These are phyloP conservation scores for Pterulicium gracile DNA, from an alignment of 1,284 basidiomycete species.

Conservation along the genomic window DNA sequence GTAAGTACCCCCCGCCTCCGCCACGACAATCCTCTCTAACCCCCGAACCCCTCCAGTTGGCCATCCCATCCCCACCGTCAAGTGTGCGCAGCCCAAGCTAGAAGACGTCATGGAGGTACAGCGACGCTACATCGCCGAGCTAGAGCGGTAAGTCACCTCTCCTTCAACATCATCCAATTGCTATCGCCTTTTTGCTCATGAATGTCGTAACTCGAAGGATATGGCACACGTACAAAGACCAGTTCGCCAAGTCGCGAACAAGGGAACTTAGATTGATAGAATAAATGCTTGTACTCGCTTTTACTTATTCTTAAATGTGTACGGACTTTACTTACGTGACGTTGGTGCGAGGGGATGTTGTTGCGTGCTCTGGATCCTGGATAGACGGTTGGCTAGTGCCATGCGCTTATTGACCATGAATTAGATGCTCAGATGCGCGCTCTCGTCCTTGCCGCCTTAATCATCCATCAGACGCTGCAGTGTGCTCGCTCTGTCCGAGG, in stretches of 20 bases:
- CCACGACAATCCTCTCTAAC: not conserved
- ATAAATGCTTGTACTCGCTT: too few species aligned
- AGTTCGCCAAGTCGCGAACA: conserved; percentile 67
- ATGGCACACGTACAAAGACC: conserved; percentile 90
- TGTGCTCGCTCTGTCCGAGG: too few species aligned
- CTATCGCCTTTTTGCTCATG: conserved; percentile 5
- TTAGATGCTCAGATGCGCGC: too few species aligned
- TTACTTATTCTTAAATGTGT: too few species aligned
- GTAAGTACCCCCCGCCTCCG: conserved; percentile 37
- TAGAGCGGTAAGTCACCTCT: conserved; percentile 59
- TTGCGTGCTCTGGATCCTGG: too few species aligned
- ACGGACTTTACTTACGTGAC: too few species aligned
- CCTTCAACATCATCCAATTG: not conserved
- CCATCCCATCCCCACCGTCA: conserved; percentile 73
- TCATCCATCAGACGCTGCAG: too few species aligned
- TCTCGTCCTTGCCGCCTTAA: too few species aligned
- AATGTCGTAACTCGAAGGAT: conserved; percentile 43
- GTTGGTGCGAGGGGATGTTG: too few species aligned
- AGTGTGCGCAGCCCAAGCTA: conserved; percentile 70
- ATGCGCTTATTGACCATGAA: too few species aligned
- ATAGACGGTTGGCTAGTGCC: too few species aligned
- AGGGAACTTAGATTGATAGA: conserved; percentile 68
- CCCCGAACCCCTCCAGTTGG: conserved; percentile 48
- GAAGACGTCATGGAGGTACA: conserved; percentile 80
- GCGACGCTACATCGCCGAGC: conserved; percentile 82